A percentile compares a stretch with the other conserved stretches of the same genome.
These are phyloP conservation scores for Cordyceps tenuipes DNA, from an alignment of 2,329 filamentous ascomycete genomes.

Conservation along the genomic window DNA sequence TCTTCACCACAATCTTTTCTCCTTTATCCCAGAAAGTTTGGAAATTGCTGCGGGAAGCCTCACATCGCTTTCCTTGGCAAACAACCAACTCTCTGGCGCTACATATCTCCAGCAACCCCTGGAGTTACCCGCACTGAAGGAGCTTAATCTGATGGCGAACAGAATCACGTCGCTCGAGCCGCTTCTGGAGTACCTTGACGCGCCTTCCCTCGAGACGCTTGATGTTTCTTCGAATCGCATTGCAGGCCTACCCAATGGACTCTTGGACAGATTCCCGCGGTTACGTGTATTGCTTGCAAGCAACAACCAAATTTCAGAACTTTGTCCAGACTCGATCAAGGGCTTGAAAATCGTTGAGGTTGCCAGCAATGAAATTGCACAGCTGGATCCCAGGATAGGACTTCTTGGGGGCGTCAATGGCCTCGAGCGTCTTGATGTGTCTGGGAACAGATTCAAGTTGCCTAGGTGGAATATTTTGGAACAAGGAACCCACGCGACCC, in stretches of 20 bases:
- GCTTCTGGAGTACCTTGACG: constrained; percentile 58
- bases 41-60: constrained; percentile 64
- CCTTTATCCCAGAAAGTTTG: constrained; percentile 60
- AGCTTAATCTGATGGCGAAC: constrained; percentile 68
- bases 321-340: constrained; percentile 63
- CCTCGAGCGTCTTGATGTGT: constrained; percentile 63
- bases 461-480: constrained; percentile 77
- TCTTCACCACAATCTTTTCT: constrained; percentile 70
- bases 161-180: constrained; percentile 62
- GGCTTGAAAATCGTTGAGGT: constrained; percentile 72
- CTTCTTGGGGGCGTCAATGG: constrained; percentile 57
- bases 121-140: constrained; percentile 63
- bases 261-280: constrained; percentile 61
- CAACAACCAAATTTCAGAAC: constrained; percentile 69
- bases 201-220: constrained; percentile 65
- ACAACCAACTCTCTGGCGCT: constrained; percentile 62
- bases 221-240: constrained; percentile 81
- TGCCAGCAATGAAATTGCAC: constrained; percentile 76
- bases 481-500: constrained; percentile 75
- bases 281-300: constrained; percentile 63
- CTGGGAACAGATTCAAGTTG: constrained; percentile 80
- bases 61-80: constrained; percentile 62
- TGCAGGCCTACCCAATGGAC: constrained; percentile 51
- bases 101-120: constrained; percentile 58
- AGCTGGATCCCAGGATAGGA: constrained; percentile 72